Evolutionary conservation across 257 asterid species (phyloP).

Genomic region (Ilex aquifolium): DNA sequence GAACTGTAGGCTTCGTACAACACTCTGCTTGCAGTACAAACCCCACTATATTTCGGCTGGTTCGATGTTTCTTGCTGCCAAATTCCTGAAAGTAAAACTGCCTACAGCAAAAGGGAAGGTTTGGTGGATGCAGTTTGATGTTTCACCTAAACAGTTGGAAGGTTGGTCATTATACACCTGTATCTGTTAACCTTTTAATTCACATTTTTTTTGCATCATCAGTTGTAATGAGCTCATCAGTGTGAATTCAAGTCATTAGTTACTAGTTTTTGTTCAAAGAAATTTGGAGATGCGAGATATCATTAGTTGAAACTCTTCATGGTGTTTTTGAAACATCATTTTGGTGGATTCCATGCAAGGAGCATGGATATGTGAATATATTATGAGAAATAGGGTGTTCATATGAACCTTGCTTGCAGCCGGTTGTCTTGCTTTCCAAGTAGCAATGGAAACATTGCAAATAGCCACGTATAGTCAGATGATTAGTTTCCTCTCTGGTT

Average conservation of each 20-base stretch:
- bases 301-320: too few species aligned
- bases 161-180: slow-evolving; percentile 21
- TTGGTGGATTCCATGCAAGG: too few species aligned
- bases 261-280: too few species aligned
- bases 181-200: not conserved
- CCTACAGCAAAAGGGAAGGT: slow-evolving; percentile 34
- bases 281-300: too few species aligned
- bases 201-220: not conserved
- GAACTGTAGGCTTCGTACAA: slow-evolving; percentile 43
- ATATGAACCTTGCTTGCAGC: too few species aligned
- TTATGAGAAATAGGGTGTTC: too few species aligned
- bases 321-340: too few species aligned
- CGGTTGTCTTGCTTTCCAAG: too few species aligned
- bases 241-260: not conserved
- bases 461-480: too few species aligned
- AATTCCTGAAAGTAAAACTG: slow-evolving; percentile 42
- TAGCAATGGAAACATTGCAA: too few species aligned
- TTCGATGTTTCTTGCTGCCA: slow-evolving; percentile 52
- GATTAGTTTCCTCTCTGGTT: too few species aligned
- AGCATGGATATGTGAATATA: too few species aligned
- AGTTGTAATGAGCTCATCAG: not conserved
- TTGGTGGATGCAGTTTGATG: slow-evolving; percentile 73
- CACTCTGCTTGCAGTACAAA: slow-evolving; percentile 59
- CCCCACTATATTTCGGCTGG: slow-evolving; percentile 61
- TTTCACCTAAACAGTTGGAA: slow-evolving; percentile 46